Base-by-base conservation (phyloP, 768 basidiomycete species). In the Mycena leptocephala region DNA sequence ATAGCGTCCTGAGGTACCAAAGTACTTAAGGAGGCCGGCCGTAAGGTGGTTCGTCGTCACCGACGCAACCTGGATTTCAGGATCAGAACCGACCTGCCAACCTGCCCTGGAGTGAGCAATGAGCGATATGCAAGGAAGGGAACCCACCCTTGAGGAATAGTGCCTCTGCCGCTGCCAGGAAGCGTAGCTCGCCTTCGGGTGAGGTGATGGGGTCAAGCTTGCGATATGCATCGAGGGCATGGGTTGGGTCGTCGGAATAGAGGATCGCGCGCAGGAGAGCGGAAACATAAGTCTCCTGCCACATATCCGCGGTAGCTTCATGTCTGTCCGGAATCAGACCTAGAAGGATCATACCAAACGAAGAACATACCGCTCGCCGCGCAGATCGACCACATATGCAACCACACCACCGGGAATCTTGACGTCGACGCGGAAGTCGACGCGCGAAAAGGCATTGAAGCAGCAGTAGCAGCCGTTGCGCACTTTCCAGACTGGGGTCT, bases 21-120 rank as follows among this genome's bases (percentile, higher is more conserved):
- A 99, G 84, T 99, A 99, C 82, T 99, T 99, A 89, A 99, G 91
- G 79, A 99, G 91, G 0, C 95, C 98, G 14, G 97, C 94, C 0
- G 97, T 97, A 28, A 99, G 90, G 83, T 99, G 98, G 83, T 99
- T 99, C 28, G 97, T 97, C 6, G 98, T 96, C 33, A 97, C 89
- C 3, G 97, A 98, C 1, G 98, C 98, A 18, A 99, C 98, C 82
- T 99, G 98, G 28, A 99, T 98, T 85, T 99, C 98, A 0, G 98
- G 98, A 78, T 99, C 98, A 0, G 97, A 98, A 3, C 98, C 98
- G 10, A 99, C 95, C 82, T 98, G 97, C 98, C 98, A 99, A 39
- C 98, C 97, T 97, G 78, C 10, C 48, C 48, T 11, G 8, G 16
- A 63, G 66, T 37, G n/a, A 63, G 43, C 37, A 16, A 37, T 35